These are phyloP conservation scores for Talaromyces islandicus DNA, from an alignment of 2,329 filamentous ascomycete genomes.

Conservation along the genomic window DNA sequence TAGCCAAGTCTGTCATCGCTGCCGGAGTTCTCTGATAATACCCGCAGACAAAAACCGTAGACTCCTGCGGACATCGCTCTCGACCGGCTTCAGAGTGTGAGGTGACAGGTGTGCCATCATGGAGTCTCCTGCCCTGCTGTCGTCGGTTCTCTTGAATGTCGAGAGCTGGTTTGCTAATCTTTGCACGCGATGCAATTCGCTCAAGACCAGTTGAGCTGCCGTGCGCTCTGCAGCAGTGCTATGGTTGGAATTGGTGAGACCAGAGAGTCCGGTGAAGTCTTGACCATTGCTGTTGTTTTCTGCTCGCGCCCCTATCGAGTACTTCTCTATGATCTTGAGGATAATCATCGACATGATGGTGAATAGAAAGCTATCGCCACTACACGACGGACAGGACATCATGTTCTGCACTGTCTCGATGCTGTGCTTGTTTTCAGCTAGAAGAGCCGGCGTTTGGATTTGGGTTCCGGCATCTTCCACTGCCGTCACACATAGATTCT, in stretches of 20 bases:
- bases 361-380: too few species aligned
- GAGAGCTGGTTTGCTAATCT: slow-evolving; percentile 23
- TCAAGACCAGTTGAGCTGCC: slow-evolving; percentile 27
- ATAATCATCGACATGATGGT: slow-evolving; percentile 22
- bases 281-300: not conserved
- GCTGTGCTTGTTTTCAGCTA: not conserved
- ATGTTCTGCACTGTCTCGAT: not conserved
- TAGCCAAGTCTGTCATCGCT: not conserved
- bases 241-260: too few species aligned
- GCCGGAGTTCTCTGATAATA: not conserved
- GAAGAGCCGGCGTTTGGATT: too few species aligned
- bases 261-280: not conserved
- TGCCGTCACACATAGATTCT: too few species aligned
- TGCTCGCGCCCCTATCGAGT: slow-evolving; percentile 18
- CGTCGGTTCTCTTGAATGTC: too few species aligned
- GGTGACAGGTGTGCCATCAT: not conserved
- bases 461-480: too few species aligned
- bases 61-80: not conserved
- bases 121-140: too few species aligned
- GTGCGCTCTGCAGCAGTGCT: not conserved
- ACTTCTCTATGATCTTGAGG: slow-evolving; percentile 30
- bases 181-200: slow-evolving; percentile 32
- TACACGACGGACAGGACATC: slow-evolving; percentile 11
- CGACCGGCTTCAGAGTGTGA: not conserved
- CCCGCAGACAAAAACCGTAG: slow-evolving; percentile 1